A percentile compares a stretch with the other conserved stretches of the same genome.
phyloP scores from a whole-genome alignment of 2,329 filamentous ascomycete species.

The Alternaria rosae region DNA sequence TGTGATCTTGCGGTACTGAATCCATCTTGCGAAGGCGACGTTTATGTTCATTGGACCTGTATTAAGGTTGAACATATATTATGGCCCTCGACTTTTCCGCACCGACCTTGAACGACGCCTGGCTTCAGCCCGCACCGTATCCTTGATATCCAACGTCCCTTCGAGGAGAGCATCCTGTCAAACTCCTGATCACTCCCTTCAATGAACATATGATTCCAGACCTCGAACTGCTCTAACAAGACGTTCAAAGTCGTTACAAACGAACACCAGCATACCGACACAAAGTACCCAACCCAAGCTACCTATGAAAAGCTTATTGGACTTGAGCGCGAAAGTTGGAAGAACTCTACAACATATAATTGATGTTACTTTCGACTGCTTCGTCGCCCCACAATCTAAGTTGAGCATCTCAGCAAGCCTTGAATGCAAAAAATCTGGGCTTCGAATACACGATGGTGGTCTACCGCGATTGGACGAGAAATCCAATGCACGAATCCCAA shows the following conservation, averaged over 20 bases:
- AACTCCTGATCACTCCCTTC: not conserved
- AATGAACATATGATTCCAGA: fast-evolving
- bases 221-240: not conserved
- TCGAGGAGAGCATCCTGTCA: not conserved
- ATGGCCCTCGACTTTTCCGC: too few species aligned
- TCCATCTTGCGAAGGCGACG: too few species aligned
- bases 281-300: not conserved
- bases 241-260: not conserved
- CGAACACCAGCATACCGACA: not conserved
- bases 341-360: not conserved
- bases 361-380: not conserved
- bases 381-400: not conserved
- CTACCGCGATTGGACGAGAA: too few species aligned
- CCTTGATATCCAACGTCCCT: not conserved
- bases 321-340: not conserved
- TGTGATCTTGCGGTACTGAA: too few species aligned
- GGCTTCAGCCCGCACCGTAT: not conserved
- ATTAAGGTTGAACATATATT: too few species aligned
- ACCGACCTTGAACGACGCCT: not conserved
- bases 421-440: not conserved
- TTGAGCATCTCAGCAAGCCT: not conserved
- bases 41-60: too few species aligned
- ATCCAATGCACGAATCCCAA: not conserved
- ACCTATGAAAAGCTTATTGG: not conserved
- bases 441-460: not conserved